Evolutionary conservation across 176 grass and related monocot genomes (phyloP).

Genomic region (Oryza nivara): DNA sequence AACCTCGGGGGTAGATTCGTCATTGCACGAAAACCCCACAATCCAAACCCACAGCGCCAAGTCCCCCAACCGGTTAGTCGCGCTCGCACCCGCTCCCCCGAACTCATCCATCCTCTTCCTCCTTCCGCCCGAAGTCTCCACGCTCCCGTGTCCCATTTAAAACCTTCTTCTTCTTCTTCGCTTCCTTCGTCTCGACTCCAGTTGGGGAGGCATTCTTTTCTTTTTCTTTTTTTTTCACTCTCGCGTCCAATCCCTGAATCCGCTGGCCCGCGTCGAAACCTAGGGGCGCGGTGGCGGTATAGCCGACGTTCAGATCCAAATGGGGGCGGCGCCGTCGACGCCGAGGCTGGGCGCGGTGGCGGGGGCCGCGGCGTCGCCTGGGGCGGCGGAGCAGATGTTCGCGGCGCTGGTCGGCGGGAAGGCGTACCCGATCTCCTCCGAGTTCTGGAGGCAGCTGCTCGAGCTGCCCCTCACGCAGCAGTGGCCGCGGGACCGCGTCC

Average conservation of each 20-base stretch:
- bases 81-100: neutral
- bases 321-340: constrained; percentile 93
- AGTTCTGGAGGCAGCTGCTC: constrained; percentile 94
- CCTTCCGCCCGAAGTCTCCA: constrained; percentile 51
- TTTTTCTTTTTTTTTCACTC: neutral
- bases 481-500: constrained; percentile 90
- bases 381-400: constrained; percentile 80
- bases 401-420: constrained; percentile 71
- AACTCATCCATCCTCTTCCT: neutral
- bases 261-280: constrained; percentile 46
- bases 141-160: constrained; percentile 48
- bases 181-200: constrained; percentile 60
- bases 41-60: constrained; percentile 38
- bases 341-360: constrained; percentile 53
- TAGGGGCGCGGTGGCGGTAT: neutral
- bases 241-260: constrained; percentile 16
- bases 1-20: neutral
- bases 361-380: constrained; percentile 32
- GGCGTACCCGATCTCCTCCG: constrained; percentile 81
- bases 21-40: constrained; percentile 28
- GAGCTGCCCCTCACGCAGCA: constrained; percentile 87
- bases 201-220: neutral
- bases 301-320: constrained; percentile 48
- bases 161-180: constrained; percentile 31
- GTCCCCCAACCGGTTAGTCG: neutral